Evolutionary conservation across 176 grass and related monocot species (phyloP).

Genomic region (Panicum miliaceum): DNA sequence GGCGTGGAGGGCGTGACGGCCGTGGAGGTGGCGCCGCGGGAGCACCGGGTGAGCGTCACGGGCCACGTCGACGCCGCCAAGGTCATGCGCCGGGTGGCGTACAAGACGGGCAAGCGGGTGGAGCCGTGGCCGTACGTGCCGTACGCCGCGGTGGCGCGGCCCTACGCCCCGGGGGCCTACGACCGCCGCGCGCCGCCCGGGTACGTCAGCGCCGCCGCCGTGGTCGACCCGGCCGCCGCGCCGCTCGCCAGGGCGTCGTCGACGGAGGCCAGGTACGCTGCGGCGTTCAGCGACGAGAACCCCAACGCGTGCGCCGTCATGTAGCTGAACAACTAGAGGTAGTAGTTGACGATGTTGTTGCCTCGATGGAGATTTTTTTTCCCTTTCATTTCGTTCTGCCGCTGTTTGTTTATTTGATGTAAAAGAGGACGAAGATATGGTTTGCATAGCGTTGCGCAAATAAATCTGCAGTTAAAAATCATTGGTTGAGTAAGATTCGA

Average conservation of each 20-base stretch:
- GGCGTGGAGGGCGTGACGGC: slow-evolving; percentile 70
- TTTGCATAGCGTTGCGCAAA: too few relatives aligned
- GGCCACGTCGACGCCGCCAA: slow-evolving; percentile 78
- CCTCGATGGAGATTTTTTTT: too few relatives aligned
- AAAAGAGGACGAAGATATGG: too few relatives aligned
- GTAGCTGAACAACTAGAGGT: too few relatives aligned
- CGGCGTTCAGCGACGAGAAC: slow-evolving; percentile 89
- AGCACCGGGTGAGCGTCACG: slow-evolving; percentile 78
- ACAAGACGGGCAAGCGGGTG: slow-evolving; percentile 79
- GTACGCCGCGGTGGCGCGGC: slow-evolving; percentile 73
- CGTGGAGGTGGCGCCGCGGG: slow-evolving; percentile 63
- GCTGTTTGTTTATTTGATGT: too few relatives aligned
- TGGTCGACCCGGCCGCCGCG: slow-evolving; percentile 58
- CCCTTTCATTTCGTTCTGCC: too few relatives aligned
- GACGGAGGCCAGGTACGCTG: slow-evolving; percentile 63
- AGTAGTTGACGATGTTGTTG: too few relatives aligned
- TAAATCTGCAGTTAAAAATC: too few relatives aligned
- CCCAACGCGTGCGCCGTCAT: slow-evolving; percentile 82
- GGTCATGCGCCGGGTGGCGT: slow-evolving; percentile 64
- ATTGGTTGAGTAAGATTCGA: too few relatives aligned
- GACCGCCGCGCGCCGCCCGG: slow-evolving; percentile 72
- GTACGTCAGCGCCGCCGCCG: slow-evolving; percentile 68
- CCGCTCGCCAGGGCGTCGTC: slow-evolving; percentile 76
- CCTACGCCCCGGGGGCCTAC: slow-evolving; percentile 78
- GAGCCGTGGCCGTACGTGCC: slow-evolving; percentile 89